Evolutionary conservation across 1,284 basidiomycete species (phyloP), one percentile per base, ranked within the genome.

Genomic region (Cutaneotrichosporon curvatum): DNA sequence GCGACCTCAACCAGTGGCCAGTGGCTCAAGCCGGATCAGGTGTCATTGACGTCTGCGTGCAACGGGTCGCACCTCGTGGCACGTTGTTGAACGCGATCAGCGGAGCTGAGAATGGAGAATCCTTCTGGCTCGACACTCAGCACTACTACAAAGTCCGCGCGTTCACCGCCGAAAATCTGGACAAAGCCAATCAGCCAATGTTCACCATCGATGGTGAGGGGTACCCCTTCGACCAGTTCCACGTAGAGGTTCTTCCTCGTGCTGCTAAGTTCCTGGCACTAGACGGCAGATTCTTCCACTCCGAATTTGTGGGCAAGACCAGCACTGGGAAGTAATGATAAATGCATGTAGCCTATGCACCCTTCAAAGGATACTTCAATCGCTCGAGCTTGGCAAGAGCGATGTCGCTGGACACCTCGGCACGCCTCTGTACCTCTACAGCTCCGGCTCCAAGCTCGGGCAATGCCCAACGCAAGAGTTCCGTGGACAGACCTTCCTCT

Each of bases 1-100:
- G 83, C 41, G 84, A 89, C 63, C 73, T 87, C 34, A 85, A 90
- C 82, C 83, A 89, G 44, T 92, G 90, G 68, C 89, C 89, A 0
- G 81, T 86, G 4, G 82, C 86, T 1, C 70, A 81, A 32, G 81
- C 84, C 0, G 81, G 85, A 41, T 84, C 89, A 60, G 90, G 89
- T 0, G 65, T 83, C 32, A 80, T 94, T 45, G 89, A 95, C 62
- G 69, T 94, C 18, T 79, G 80, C 31, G 74, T 82, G 16, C 83
- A 90, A 72, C 78, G 79, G 44, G 58, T 76, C 45, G 86, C 85
- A 10, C 75, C 78, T 7, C 76, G 87, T 37, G 71, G 62, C 19
- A 78, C 78, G 32, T 70, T 87, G 53, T 56, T 87, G 1, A 72
- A 73, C 23, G 76, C 76, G 15, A 79, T 90, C 58, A 78, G 79